Base-by-base conservation (phyloP, 169 alveolate species). In the Babesia gibsoni region DNA sequence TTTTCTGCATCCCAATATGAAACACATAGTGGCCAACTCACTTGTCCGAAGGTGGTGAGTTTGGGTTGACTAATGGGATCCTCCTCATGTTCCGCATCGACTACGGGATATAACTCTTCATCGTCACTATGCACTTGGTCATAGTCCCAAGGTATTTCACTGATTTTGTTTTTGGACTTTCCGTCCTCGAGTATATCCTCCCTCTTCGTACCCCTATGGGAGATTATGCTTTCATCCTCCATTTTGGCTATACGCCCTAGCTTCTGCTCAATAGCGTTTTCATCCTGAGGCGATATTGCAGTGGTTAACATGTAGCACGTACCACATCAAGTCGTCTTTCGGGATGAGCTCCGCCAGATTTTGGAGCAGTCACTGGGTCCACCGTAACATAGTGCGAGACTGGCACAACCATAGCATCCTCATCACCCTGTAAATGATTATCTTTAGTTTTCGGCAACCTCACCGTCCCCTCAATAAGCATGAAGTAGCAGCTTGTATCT, bases 401-500 rank as follows among this genome's bases (percentile, higher is more conserved):
- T 3, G 82, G 81, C 35, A 68, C 57, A 18, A 78, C 77, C 63
- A 48, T 35, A 12, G 50, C 41, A 14, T 56, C 68, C 63, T 58
- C 41, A 4, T 78, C 54, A 7, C 30, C 56, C 67, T 73, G 52
- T 23, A 14, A 9, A 14, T 30, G 18, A 18, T 16, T 41, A 49
- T 10, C 12, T 23, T 2, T 4, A 3, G 6, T 3, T 22, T 18
- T 8, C n/a, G 18, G 42, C 18, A 3, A 12, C 35, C 25, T 18
- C 39, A 73, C 83, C 70, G 49, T 56, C 50, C 42, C 41, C 36
- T 75, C 84, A 30, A 61, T 65, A 6, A 78, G 36, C 87, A 78
- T 67, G 67, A 78, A 78, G 39, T 78, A 78, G 49, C 87, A 78
- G 63, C 59, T 68, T 12, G 87, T 57, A 32, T 78, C 87, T 9